phyloP scores from a whole-genome alignment of 192 early-diverging fungal genomes.

The Chytriomyces confervae region DNA sequence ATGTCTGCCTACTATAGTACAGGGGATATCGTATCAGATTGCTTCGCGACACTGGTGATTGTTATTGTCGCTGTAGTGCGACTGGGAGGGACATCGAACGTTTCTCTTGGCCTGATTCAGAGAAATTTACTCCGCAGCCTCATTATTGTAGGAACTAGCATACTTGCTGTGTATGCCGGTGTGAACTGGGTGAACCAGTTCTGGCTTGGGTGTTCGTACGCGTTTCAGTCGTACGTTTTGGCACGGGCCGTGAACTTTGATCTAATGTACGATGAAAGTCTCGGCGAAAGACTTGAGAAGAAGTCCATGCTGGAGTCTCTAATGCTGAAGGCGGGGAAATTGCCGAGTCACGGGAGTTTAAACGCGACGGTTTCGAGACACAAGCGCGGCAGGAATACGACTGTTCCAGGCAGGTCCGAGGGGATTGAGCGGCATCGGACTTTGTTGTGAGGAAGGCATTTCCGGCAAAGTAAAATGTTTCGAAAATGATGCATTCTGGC shows the following conservation, averaged over 20 bases:
- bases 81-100: not conserved
- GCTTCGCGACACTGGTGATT: not conserved
- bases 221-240: not conserved
- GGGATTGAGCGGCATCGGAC: no score
- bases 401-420: no score
- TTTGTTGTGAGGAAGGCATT: no score
- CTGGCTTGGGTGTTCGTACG: not conserved
- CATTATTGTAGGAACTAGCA: not conserved
- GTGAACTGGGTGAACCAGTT: not conserved
- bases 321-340: no score
- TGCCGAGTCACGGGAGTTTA: no score
- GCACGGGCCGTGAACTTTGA: not conserved
- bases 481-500: no score
- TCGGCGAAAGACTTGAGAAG: not conserved
- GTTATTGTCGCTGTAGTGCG: not conserved
- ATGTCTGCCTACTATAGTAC: not conserved
- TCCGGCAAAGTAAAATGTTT: no score
- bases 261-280: not conserved
- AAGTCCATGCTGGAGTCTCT: not conserved
- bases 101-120: not conserved
- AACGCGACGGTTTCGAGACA: no score
- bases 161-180: not conserved
- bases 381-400: no score
- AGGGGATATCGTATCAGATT: not conserved
- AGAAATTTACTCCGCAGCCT: not conserved